phyloP scores from a whole-genome alignment of 2,329 filamentous ascomycete genomes.

The Aspergillus pseudoviridinutans region DNA sequence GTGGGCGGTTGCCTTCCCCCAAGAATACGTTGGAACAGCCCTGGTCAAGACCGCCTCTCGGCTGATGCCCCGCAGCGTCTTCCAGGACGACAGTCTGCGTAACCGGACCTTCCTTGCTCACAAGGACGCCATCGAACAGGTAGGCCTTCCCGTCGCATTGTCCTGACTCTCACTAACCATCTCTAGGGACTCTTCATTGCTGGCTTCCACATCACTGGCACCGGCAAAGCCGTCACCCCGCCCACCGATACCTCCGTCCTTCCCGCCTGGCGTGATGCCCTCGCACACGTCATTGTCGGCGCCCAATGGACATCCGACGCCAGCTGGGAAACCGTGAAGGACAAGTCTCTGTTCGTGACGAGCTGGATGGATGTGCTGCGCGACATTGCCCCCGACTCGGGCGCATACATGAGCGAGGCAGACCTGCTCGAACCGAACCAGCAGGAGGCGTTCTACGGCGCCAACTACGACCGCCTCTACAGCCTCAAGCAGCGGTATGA shows the following conservation, averaged over 20 bases:
- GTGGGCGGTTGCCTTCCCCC: conserved; percentile 26
- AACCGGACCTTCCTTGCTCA: conserved; percentile 27
- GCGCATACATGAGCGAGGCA: conserved; percentile 46
- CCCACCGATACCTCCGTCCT: conserved; percentile 20
- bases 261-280: conserved; percentile 21
- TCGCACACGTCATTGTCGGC: conserved; percentile 24
- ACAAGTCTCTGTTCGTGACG: conserved; percentile 17
- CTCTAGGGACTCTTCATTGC: conserved; percentile 18
- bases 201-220: conserved; percentile 20
- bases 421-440: conserved; percentile 39
- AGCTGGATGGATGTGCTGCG: conserved; percentile 20
- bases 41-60: conserved; percentile 26
- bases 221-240: conserved; percentile 13
- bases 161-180: neutral
- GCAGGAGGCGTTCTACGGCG: conserved; percentile 29
- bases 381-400: conserved; percentile 20
- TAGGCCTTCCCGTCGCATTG: conserved; percentile 14
- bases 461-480: conserved; percentile 23
- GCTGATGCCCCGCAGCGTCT: conserved; percentile 35
- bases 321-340: conserved; percentile 30
- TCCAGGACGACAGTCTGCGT: conserved; percentile 21
- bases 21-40: conserved; percentile 18
- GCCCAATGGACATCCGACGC: conserved; percentile 18
- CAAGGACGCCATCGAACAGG: conserved; percentile 20
- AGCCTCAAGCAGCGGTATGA: conserved; percentile 53